Evolutionary conservation across 257 asterid genomes (phyloP).

Genomic region (Solanum piurae): DNA sequence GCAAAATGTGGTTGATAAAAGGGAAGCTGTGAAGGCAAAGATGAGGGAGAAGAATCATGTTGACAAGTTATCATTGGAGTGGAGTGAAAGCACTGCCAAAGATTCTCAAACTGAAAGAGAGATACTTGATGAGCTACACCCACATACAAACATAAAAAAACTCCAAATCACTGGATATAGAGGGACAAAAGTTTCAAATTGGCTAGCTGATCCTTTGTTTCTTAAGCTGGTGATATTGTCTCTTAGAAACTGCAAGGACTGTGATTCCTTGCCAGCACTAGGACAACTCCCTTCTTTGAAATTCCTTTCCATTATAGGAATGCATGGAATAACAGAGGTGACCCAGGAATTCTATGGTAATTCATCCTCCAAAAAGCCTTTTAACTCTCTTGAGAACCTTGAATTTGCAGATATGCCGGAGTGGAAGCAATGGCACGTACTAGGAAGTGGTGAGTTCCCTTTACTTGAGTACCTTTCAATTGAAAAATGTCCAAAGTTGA

Average conservation of each 20-base stretch:
- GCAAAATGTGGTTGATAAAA: not conserved
- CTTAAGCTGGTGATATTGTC: no score
- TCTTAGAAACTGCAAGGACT: no score
- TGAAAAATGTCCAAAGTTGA: not conserved
- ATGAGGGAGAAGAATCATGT: not conserved
- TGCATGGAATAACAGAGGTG: no score
- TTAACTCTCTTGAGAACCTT: no score
- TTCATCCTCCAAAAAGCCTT: no score
- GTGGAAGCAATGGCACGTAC: not conserved
- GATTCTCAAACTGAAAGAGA: not conserved
- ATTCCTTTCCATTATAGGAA: fast-evolving
- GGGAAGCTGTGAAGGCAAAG: not conserved
- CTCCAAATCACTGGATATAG: not conserved
- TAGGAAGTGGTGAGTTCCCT: not conserved
- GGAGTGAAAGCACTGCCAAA: not conserved
- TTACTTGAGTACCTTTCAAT: not conserved
- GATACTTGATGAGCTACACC: not conserved
- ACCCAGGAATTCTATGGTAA: no score
- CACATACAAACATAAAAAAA: not conserved
- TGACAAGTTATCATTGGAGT: not conserved
- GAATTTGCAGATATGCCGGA: not conserved
- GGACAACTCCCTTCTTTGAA: no score
- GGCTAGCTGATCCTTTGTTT: not conserved
- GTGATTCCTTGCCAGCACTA: no score
- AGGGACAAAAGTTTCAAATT: not conserved